Conservation (phyloP, 805 yeast genomes). For the Candida sphagnicola region DNA sequence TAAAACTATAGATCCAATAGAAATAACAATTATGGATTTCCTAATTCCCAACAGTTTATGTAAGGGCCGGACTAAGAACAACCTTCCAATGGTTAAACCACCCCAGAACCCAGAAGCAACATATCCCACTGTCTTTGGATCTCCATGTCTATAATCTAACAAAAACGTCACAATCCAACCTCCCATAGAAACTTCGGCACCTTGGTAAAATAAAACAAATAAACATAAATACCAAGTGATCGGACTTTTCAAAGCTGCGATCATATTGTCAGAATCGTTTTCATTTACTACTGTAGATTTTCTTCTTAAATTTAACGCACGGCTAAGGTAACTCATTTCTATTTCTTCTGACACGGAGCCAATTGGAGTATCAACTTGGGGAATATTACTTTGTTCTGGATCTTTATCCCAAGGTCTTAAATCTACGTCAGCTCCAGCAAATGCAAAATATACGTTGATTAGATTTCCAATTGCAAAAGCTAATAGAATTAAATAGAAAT, state of each 20-base stretch:
- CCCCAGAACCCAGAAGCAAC: slow-evolving; percentile 71
- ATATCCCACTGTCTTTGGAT: slow-evolving; percentile 48
- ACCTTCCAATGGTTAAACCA: slow-evolving; percentile 64
- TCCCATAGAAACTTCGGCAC: slow-evolving; percentile 65
- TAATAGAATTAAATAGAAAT: slow-evolving; percentile 46
- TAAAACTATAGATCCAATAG: slow-evolving; percentile 30
- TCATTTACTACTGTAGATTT: slow-evolving; percentile 1
- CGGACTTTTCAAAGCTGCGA: slow-evolving; percentile 35
- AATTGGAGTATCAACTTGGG: background rate
- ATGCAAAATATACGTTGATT: slow-evolving; percentile 37
- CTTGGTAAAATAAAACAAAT: slow-evolving; percentile 60
- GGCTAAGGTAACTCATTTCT: slow-evolving; percentile 4
- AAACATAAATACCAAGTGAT: slow-evolving; percentile 47
- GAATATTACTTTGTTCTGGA: slow-evolving; percentile 1
- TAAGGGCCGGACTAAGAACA: slow-evolving; percentile 41
- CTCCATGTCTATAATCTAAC: slow-evolving; percentile 49
- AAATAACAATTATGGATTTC: slow-evolving; percentile 36
- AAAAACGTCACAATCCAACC: slow-evolving; percentile 70
- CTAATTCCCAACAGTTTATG: slow-evolving; percentile 42
- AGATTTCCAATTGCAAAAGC: slow-evolving; percentile 33
- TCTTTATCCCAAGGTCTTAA: slow-evolving; percentile 31
- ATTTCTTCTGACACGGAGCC: slow-evolving; percentile 3
- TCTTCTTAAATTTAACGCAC: slow-evolving; percentile 1
- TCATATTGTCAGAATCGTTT: slow-evolving; percentile 13
- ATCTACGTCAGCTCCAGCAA: slow-evolving; percentile 47